A percentile compares a stretch with the other conserved stretches of the same genome.
phyloP scores from a whole-genome alignment of 2,329 filamentous ascomycete species.

The Aureobasidium sp. region DNA sequence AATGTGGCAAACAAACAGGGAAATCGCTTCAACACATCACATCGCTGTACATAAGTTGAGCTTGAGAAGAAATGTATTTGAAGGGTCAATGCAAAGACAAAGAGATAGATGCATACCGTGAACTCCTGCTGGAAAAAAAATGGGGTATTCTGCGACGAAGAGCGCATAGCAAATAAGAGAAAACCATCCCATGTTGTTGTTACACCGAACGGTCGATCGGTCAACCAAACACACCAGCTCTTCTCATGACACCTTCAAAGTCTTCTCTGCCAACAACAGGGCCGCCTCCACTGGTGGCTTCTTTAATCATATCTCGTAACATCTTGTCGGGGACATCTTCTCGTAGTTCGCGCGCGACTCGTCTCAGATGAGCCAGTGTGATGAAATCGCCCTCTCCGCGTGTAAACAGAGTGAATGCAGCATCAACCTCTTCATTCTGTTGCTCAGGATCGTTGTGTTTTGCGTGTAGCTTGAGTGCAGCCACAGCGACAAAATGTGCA shows the following conservation, averaged over 20 bases:
- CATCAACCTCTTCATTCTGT: constrained; percentile 61
- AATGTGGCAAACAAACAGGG: too few species aligned
- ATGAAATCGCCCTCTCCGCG: constrained; percentile 55
- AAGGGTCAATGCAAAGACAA: neutral
- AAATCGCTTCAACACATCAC: too few species aligned
- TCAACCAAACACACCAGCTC: constrained; percentile 75
- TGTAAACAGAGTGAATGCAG: constrained; percentile 76
- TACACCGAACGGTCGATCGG: too few species aligned
- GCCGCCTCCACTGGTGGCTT: constrained; percentile 68
- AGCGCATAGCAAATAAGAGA: neutral
- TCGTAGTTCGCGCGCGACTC: constrained; percentile 72
- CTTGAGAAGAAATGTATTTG: too few species aligned
- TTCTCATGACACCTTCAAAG: constrained; percentile 77
- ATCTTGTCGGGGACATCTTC: constrained; percentile 78
- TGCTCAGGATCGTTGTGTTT: constrained; percentile 35
- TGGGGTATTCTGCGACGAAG: constrained; percentile 1
- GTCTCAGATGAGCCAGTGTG: constrained; percentile 66
- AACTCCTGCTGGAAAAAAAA: neutral
- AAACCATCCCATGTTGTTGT: neutral
- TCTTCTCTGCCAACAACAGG: constrained; percentile 68
- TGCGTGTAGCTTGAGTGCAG: constrained; percentile 70
- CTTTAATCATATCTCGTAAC: constrained; percentile 86
- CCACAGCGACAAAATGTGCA: constrained; percentile 75
- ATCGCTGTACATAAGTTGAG: too few species aligned
- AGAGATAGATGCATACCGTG: constrained; percentile 1